Percentiles rank a stretch among this genome's conserved stretches.
Conservation (phyloP, 202 grass and related monocot genomes). For the Panicum hallii region DNA sequence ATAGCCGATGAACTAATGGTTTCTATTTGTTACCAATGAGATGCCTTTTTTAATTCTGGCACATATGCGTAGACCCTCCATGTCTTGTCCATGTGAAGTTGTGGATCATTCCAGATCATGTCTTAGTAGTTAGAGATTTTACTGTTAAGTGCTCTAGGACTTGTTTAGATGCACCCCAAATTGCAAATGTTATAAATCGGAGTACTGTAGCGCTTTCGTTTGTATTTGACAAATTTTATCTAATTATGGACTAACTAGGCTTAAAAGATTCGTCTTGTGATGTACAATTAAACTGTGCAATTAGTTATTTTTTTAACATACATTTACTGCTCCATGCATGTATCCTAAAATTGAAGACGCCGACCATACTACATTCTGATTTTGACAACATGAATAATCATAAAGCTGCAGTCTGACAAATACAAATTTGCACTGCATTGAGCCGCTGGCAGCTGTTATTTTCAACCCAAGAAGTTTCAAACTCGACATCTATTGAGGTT, state of each 20-base stretch:
- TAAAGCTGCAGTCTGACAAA: constrained; percentile 9
- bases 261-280: too few relatives aligned
- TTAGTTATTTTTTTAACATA: too few relatives aligned
- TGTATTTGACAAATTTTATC: too few relatives aligned
- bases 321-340: too few relatives aligned
- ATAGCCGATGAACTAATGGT: neutral
- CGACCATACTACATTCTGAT: constrained; percentile 9
- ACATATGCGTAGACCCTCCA: neutral
- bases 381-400: constrained; percentile 17
- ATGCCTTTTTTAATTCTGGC: constrained; percentile 10
- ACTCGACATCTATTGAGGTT: constrained; percentile 23
- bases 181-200: too few relatives aligned
- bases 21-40: constrained; percentile 23
- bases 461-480: neutral
- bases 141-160: neutral
- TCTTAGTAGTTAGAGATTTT: constrained; percentile 9
- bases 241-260: too few relatives aligned
- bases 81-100: constrained; percentile 38
- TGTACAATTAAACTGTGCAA: too few relatives aligned
- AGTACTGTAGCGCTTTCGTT: too few relatives aligned
- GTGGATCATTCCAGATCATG: constrained; percentile 1
- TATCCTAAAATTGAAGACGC: constrained; percentile 14
- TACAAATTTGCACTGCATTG: constrained; percentile 9
- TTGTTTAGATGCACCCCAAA: too few relatives aligned
- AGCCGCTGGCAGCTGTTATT: neutral